Evolutionary conservation across 768 basidiomycete species (phyloP).

Genomic region (Cystofilobasidium ferigula): DNA sequence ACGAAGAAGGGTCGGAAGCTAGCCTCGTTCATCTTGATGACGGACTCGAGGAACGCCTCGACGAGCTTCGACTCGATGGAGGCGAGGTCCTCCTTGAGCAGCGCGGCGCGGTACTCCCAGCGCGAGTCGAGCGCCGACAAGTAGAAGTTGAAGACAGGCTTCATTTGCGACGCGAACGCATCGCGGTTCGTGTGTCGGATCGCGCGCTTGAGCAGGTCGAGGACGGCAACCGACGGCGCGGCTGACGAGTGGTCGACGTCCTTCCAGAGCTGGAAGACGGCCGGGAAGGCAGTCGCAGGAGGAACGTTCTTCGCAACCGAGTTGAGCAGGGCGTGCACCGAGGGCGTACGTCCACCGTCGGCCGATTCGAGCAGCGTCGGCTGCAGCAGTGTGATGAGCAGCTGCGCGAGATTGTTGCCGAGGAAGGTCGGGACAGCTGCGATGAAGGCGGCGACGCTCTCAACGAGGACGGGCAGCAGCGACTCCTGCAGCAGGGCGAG

Average conservation of each 20-base stretch:
- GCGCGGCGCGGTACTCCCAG: constrained; percentile 15
- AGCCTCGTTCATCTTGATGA: constrained; percentile 83
- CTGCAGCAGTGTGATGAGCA: constrained; percentile 29
- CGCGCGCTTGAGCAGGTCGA: constrained; percentile 55
- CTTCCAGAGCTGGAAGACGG: constrained; percentile 44
- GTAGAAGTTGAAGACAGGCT: constrained; percentile 63
- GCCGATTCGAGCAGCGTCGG: constrained; percentile 16
- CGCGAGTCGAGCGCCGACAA: constrained; percentile 60
- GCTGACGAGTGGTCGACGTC: constrained; percentile 31
- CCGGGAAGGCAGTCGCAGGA: constrained; percentile 55
- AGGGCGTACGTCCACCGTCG: constrained; percentile 1
- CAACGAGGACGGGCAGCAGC: constrained; percentile 31
- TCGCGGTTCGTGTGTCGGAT: constrained; percentile 56
- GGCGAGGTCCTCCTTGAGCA: constrained; percentile 22
- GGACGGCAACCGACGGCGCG: constrained; percentile 46
- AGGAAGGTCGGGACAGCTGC: constrained; percentile 66
- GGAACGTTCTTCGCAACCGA: constrained; percentile 60
- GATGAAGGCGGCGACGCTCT: constrained; percentile 58
- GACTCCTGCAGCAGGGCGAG: constrained; percentile 10
- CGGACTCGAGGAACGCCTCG: constrained; percentile 71
- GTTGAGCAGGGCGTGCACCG: constrained; percentile 48
- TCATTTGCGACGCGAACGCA: constrained; percentile 55
- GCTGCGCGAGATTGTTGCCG: constrained; percentile 31
- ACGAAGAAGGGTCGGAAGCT: constrained; percentile 86
- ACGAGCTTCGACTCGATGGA: constrained; percentile 43